Conservation (phyloP, 305 asterid species). For the Fraxinus paxiana region DNA sequence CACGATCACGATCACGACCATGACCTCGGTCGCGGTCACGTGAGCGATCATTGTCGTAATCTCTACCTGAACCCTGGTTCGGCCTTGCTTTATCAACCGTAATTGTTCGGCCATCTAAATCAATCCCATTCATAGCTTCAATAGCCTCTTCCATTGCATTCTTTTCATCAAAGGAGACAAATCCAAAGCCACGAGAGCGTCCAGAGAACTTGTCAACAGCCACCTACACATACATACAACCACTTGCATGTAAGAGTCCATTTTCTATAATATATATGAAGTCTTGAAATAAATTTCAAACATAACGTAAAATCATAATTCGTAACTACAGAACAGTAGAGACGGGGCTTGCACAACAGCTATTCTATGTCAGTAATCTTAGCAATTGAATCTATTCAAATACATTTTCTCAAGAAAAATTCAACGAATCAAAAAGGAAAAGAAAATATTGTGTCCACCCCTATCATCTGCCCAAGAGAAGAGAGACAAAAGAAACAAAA, state of each 20-base stretch:
- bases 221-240: slow-evolving; percentile 37
- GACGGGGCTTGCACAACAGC: background rate
- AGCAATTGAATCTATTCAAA: background rate
- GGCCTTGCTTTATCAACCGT: slow-evolving; percentile 84
- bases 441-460: background rate
- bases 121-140: slow-evolving; percentile 76
- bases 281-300: background rate
- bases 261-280: background rate
- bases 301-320: background rate
- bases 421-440: background rate
- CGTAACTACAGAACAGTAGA: background rate
- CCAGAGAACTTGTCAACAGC: slow-evolving; percentile 71
- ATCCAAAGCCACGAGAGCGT: slow-evolving; percentile 86
- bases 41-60: slow-evolving; percentile 45
- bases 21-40: slow-evolving; percentile 57
- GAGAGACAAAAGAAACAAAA: background rate
- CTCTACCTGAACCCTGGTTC: slow-evolving; percentile 60
- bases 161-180: slow-evolving; percentile 67
- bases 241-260: background rate
- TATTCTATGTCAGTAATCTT: background rate
- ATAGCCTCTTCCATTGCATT: slow-evolving; percentile 77
- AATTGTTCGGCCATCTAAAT: slow-evolving; percentile 68
- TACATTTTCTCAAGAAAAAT: background rate
- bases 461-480: background rate
- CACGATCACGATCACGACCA: slow-evolving; percentile 35